Conservation (phyloP, 805 yeast genomes). For the Priceomyces melissophilus region DNA sequence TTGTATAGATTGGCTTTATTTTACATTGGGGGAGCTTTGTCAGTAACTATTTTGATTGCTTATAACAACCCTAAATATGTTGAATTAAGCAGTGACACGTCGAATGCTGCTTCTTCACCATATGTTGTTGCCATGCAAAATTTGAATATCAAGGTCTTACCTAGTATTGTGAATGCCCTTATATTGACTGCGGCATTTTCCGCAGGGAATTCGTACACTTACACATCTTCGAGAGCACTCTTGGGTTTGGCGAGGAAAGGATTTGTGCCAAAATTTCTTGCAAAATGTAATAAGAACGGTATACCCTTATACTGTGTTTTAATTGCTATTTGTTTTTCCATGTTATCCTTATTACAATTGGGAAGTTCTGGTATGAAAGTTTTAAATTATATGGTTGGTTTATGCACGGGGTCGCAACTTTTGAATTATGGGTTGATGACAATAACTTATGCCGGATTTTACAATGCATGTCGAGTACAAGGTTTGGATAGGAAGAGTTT, state of each 20-base stretch:
- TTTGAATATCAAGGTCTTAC: slow-evolving; percentile 61
- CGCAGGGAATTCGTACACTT: slow-evolving; percentile 80
- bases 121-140: slow-evolving; percentile 48
- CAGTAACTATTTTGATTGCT: slow-evolving; percentile 37
- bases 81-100: slow-evolving; percentile 17
- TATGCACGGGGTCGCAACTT: slow-evolving; percentile 46
- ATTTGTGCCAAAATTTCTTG: slow-evolving; percentile 66
- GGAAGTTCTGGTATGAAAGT: slow-evolving; percentile 29
- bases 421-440: slow-evolving; percentile 46
- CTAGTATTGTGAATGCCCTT: slow-evolving; percentile 76
- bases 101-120: slow-evolving; percentile 29
- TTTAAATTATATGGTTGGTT: slow-evolving; percentile 43
- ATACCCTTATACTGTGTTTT: slow-evolving; percentile 62
- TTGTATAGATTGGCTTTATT: slow-evolving; percentile 43
- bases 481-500: slow-evolving; percentile 34
- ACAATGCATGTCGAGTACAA: slow-evolving; percentile 38
- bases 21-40: slow-evolving; percentile 42
- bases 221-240: slow-evolving; percentile 64
- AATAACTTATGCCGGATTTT: slow-evolving; percentile 41
- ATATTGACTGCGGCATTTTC: slow-evolving; percentile 73
- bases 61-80: slow-evolving; percentile 28
- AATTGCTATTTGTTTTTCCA: slow-evolving; percentile 34
- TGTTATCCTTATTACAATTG: slow-evolving; percentile 20
- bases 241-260: slow-evolving; percentile 71
- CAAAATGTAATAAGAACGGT: slow-evolving; percentile 57